Percentiles rank a stretch among this genome's conserved stretches.
phyloP scores from a whole-genome alignment of 306 rosid genomes.

The Glycine tomentella region DNA sequence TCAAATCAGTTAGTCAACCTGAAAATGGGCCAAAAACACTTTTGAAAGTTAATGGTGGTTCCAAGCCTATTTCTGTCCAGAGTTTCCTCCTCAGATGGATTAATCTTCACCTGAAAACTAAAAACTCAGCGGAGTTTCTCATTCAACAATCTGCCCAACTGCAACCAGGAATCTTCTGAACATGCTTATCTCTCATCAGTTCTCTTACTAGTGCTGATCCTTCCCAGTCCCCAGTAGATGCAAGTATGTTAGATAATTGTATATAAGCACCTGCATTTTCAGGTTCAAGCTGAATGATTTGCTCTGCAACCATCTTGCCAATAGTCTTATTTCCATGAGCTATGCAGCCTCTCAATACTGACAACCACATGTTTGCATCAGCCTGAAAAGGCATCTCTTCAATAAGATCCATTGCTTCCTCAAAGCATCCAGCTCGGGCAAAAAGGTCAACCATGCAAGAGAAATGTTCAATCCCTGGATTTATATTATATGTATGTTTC shows the following conservation, averaged over 20 bases:
- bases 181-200: slow-evolving; percentile 58
- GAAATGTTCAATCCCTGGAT: slow-evolving; percentile 69
- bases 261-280: slow-evolving; percentile 70
- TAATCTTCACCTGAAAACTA: slow-evolving; percentile 15
- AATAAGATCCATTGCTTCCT: slow-evolving; percentile 66
- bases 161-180: slow-evolving; percentile 66
- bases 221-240: slow-evolving; percentile 79
- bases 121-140: slow-evolving; percentile 11
- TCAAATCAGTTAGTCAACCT: neutral
- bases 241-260: slow-evolving; percentile 75
- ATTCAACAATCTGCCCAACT: slow-evolving; percentile 73
- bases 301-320: slow-evolving; percentile 68
- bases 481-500: slow-evolving; percentile 60
- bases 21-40: slow-evolving; percentile 6
- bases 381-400: slow-evolving; percentile 71
- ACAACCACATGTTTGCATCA: slow-evolving; percentile 71
- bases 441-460: slow-evolving; percentile 79
- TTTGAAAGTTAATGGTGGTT: slow-evolving; percentile 1
- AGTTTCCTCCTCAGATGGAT: slow-evolving; percentile 19
- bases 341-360: slow-evolving; percentile 77
- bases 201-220: slow-evolving; percentile 69
- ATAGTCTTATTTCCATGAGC: slow-evolving; percentile 62
- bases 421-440: slow-evolving; percentile 69
- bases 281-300: slow-evolving; percentile 68
- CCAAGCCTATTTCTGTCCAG: slow-evolving; percentile 17